A percentile compares a stretch with the other conserved stretches of the same genome.
These are phyloP conservation scores for Globisporangium paddicum DNA, from an alignment of 352 stramenopile species.

Conservation along the genomic window DNA sequence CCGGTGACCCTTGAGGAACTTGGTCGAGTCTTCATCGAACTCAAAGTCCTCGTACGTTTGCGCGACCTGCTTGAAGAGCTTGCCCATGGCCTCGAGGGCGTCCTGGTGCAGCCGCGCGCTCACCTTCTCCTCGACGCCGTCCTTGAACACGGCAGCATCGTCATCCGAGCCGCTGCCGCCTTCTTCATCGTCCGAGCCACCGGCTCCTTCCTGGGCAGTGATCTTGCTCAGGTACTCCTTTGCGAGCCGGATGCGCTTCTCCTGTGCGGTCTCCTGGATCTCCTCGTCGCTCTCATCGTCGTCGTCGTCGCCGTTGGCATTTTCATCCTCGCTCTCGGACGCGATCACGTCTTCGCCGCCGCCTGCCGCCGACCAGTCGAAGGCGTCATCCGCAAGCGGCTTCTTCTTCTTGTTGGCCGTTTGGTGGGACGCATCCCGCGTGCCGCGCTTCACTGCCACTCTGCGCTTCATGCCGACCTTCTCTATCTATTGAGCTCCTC, in stretches of 20 bases:
- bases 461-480: constrained; percentile 15
- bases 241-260: constrained; percentile 86
- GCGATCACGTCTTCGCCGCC: constrained; percentile 53
- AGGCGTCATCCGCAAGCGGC: constrained; percentile 63
- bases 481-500: not conserved
- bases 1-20: constrained; percentile 69
- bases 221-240: constrained; percentile 88
- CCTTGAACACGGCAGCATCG: constrained; percentile 20
- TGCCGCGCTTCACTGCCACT: constrained; percentile 49
- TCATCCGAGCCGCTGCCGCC: constrained; percentile 40
- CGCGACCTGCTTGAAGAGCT: constrained; percentile 86
- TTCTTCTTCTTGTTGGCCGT: constrained; percentile 60
- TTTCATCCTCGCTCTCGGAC: constrained; percentile 66
- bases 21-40: constrained; percentile 75
- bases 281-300: constrained; percentile 57
- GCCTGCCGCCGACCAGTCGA: constrained; percentile 64
- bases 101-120: constrained; percentile 80
- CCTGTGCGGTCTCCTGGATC: constrained; percentile 77
- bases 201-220: constrained; percentile 52
- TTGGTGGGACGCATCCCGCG: constrained; percentile 22
- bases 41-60: constrained; percentile 73
- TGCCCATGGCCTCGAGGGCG: constrained; percentile 80
- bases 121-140: constrained; percentile 64
- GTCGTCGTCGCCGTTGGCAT: constrained; percentile 24
- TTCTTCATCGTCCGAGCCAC: constrained; percentile 26